Base-by-base conservation (phyloP, 345 rosid genomes). In the Hypericum perforatum region DNA sequence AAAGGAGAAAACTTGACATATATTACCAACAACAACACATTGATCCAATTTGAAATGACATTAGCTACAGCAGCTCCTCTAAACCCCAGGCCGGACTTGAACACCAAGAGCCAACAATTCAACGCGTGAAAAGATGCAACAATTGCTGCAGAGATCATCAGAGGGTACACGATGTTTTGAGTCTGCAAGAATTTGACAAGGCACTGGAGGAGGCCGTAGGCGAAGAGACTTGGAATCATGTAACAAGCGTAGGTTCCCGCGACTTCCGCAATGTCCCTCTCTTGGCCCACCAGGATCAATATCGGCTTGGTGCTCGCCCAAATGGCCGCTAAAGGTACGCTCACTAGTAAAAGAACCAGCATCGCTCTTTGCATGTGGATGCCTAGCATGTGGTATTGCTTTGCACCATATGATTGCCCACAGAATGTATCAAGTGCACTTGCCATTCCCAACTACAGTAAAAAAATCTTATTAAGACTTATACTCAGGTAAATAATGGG, bases 61-160 rank as follows among this genome's bases (percentile, higher is more conserved):
- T 66, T 86, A 0, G 95, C 84, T 54, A 90, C 32, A 36, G 97
- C 95, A 44, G 97, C 97, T 60, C 97, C 97, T 59, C 40, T 70
- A 49, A 55, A 59, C 54, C 84, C 91, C 44, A 90, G 77, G 43
- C 78, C 71, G 45, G 78, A 59, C 60, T 80, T 77, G 45, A 82
- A 70, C 5, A 86, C 84, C 65, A 86, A 54, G 32, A 61, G 29
- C 90, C 94, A 86, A 39, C 97, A 90, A 0, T 77, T 9, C 9
- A 70, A 45, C 11, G 84, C 42, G 57, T 90, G 97, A 11, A 78
- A 55, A 8, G 73, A 43, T 57, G 89, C 64, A 0, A 81, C 71
- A 14, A 75, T 41, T 52, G 79, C 97, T 8, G 95, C 74, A 70
- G 70, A 58, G 8, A 84, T 9, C 76, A 86, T 64, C 84, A 86